These are phyloP conservation scores for Tetracladium maxilliforme DNA, from an alignment of 2,329 filamentous ascomycete genomes.

Conservation along the genomic window DNA sequence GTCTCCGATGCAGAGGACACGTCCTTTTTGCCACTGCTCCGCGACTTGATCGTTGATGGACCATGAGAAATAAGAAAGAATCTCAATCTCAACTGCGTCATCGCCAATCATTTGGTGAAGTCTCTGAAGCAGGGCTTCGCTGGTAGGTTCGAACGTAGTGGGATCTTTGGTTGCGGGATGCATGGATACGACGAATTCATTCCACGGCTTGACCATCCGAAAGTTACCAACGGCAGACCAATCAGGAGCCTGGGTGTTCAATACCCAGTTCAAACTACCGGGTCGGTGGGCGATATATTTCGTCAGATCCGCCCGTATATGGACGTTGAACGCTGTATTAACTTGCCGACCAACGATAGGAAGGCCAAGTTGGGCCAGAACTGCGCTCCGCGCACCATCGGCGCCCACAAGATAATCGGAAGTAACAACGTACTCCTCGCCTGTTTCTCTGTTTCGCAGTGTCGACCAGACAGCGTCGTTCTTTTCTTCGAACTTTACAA, in stretches of 20 bases:
- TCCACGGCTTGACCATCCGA: conserved; percentile 49
- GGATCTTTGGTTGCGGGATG: conserved; percentile 25
- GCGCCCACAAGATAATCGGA: conserved; percentile 44
- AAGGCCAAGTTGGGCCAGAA: conserved; percentile 28
- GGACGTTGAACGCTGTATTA: conserved; percentile 32
- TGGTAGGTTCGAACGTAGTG: conserved; percentile 21
- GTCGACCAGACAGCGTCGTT: conserved; percentile 13
- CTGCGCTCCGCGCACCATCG: conserved; percentile 32
- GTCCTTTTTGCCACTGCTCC: conserved; percentile 26
- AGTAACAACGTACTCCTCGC: conserved; percentile 24
- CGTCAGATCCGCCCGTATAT: conserved; percentile 32
- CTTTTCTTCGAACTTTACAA: conserved; percentile 12
- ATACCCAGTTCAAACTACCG: conserved; percentile 45
- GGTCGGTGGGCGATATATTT: conserved; percentile 30
- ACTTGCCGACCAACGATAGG: conserved; percentile 28
- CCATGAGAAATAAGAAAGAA: conserved; percentile 41
- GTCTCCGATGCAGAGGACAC: conserved; percentile 35
- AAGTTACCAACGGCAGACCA: conserved; percentile 30
- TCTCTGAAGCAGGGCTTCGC: conserved; percentile 28
- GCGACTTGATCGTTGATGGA: conserved; percentile 46
- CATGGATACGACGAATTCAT: conserved; percentile 45
- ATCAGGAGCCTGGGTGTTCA: conserved; percentile 32
- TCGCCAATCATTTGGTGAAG: conserved; percentile 39
- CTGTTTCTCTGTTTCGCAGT: conserved; percentile 20
- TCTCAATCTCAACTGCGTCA: conserved; percentile 29